Evolutionary conservation across 805 yeast genomes (phyloP).

Genomic region (Millerozyma acaciae): DNA sequence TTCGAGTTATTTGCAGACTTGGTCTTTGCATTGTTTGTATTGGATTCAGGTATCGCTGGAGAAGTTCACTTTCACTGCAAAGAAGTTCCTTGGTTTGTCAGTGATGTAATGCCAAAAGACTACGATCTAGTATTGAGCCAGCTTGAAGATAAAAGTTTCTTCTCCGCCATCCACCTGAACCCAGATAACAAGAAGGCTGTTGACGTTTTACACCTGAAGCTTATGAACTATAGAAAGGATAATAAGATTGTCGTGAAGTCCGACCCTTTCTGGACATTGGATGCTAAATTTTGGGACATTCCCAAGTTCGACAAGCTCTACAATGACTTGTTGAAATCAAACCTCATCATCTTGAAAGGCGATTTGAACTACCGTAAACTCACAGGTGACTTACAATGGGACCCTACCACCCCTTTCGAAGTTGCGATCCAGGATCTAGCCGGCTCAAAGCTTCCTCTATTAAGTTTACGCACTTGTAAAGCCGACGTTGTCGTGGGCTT

Average conservation of each 20-base stretch:
- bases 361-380: slow-evolving; percentile 94
- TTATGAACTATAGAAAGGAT: slow-evolving; percentile 16
- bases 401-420: slow-evolving; percentile 68
- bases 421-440: slow-evolving; percentile 70
- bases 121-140: slow-evolving; percentile 56
- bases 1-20: slow-evolving; percentile 70
- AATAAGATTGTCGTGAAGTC: slow-evolving; percentile 32
- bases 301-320: slow-evolving; percentile 62
- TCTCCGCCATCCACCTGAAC: slow-evolving; percentile 35
- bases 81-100: slow-evolving; percentile 94
- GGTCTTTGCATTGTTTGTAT: slow-evolving; percentile 28
- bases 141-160: slow-evolving; percentile 48
- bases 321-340: slow-evolving; percentile 56
- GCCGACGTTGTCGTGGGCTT: slow-evolving; percentile 94
- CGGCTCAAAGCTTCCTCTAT: slow-evolving; percentile 54
- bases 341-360: slow-evolving; percentile 84
- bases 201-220: slow-evolving; percentile 16
- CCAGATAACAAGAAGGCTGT: slow-evolving; percentile 19
- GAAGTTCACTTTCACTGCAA: slow-evolving; percentile 81
- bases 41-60: slow-evolving; percentile 65
- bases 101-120: slow-evolving; percentile 89
- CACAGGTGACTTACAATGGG: slow-evolving; percentile 90
- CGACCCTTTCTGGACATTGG: slow-evolving; percentile 84
- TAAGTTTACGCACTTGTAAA: slow-evolving; percentile 88
- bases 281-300: slow-evolving; percentile 71